phyloP scores from a whole-genome alignment of 73 alveolate species.

The Uronychia setigera region DNA sequence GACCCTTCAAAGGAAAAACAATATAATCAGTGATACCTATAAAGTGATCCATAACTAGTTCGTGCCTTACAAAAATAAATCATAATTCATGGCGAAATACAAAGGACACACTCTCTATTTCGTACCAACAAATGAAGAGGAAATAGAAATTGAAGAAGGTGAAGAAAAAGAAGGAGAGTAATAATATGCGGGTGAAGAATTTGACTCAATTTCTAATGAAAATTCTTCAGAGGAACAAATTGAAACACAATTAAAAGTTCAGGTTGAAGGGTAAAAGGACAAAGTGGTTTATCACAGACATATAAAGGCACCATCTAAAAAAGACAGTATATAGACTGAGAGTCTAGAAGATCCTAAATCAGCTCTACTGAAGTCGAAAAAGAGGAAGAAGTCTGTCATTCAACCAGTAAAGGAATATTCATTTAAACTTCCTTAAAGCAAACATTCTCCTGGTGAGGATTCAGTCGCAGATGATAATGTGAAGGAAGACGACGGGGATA shows the following conservation, averaged over 20 bases:
- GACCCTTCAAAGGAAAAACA: constrained; percentile 28
- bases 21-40: constrained; percentile 35
- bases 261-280: neutral
- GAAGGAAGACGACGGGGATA: no score
- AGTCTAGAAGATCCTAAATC: no score
- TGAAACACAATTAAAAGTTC: neutral
- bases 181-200: neutral
- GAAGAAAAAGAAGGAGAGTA: neutral
- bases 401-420: no score
- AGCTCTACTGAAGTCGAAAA: no score
- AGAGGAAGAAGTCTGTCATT: no score
- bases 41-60: constrained; percentile 7
- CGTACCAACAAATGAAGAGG: no score
- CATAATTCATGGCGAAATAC: neutral
- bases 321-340: no score
- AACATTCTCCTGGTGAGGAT: no score
- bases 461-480: no score
- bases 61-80: neutral
- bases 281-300: no score
- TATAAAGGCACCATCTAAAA: no score
- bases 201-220: neutral
- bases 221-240: neutral
- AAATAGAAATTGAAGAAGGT: neutral
- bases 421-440: neutral
- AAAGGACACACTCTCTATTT: neutral